Evolutionary conservation across 176 grass and related monocot genomes (phyloP).

Genomic region (Saccharum spontaneum): DNA sequence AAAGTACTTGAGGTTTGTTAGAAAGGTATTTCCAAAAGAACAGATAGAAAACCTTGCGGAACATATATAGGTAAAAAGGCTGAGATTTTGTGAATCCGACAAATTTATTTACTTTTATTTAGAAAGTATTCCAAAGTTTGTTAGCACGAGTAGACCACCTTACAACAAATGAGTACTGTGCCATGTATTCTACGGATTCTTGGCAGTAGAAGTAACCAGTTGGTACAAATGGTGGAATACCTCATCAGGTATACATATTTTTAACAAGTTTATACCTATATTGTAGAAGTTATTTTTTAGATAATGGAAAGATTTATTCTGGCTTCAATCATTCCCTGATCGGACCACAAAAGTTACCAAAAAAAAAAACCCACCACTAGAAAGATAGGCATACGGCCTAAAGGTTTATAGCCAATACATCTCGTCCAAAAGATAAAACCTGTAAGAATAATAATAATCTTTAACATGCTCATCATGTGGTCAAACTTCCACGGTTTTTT

Average conservation of each 20-base stretch:
- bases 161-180: background rate
- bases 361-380: background rate
- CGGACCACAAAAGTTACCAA: background rate
- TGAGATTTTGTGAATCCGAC: background rate
- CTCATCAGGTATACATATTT: background rate
- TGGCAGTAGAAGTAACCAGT: background rate
- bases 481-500: background rate
- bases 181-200: background rate
- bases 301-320: background rate
- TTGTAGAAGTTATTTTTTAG: background rate
- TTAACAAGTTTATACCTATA: background rate
- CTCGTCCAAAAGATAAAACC: too few species aligned
- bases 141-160: background rate
- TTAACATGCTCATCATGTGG: background rate
- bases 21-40: slow-evolving; percentile 21
- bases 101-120: slow-evolving; percentile 13
- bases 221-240: background rate
- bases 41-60: background rate
- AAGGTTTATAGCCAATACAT: background rate
- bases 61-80: background rate
- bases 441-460: too few species aligned
- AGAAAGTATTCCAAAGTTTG: background rate
- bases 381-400: background rate
- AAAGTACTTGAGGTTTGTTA: slow-evolving; percentile 18
- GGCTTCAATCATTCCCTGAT: background rate